These are phyloP conservation scores for Baorangia bicolor DNA, from an alignment of 768 basidiomycete species.

Conservation along the genomic window DNA sequence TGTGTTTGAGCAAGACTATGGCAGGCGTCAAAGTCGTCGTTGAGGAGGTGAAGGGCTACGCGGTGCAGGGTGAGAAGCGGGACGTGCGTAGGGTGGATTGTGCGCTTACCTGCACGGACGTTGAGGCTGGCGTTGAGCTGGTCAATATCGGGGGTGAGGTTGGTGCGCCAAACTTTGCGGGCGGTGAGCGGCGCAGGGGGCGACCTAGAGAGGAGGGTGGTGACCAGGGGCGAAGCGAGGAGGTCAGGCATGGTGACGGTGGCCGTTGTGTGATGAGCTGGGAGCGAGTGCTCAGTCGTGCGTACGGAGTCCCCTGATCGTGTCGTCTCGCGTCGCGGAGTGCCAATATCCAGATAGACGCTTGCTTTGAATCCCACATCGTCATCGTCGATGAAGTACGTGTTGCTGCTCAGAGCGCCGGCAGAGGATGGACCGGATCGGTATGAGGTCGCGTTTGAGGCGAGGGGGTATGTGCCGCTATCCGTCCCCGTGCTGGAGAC, in stretches of 20 bases:
- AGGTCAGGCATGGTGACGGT: slow-evolving; percentile 1
- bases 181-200: slow-evolving; percentile 14
- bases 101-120: slow-evolving; percentile 11
- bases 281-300: background rate
- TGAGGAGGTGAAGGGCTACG: slow-evolving; percentile 21
- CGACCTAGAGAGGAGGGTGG: slow-evolving; percentile 15
- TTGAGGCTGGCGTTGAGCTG: slow-evolving; percentile 13
- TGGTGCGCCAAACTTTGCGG: slow-evolving; percentile 12
- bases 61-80: background rate
- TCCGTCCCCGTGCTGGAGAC: slow-evolving; percentile 79
- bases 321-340: background rate
- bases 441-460: slow-evolving; percentile 54
- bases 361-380: background rate
- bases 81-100: background rate
- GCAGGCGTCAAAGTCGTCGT: slow-evolving; percentile 19
- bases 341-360: background rate
- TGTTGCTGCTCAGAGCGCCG: slow-evolving; percentile 44
- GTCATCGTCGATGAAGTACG: slow-evolving; percentile 25
- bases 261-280: background rate
- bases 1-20: slow-evolving; percentile 20
- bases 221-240: slow-evolving; percentile 14
- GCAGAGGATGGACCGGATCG: slow-evolving; percentile 43
- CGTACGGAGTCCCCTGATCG: background rate
- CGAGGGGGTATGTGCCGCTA: slow-evolving; percentile 47
- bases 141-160: slow-evolving; percentile 20